These are phyloP conservation scores for Solioccasus polychromus DNA, from an alignment of 768 basidiomycete genomes.

Conservation along the genomic window DNA sequence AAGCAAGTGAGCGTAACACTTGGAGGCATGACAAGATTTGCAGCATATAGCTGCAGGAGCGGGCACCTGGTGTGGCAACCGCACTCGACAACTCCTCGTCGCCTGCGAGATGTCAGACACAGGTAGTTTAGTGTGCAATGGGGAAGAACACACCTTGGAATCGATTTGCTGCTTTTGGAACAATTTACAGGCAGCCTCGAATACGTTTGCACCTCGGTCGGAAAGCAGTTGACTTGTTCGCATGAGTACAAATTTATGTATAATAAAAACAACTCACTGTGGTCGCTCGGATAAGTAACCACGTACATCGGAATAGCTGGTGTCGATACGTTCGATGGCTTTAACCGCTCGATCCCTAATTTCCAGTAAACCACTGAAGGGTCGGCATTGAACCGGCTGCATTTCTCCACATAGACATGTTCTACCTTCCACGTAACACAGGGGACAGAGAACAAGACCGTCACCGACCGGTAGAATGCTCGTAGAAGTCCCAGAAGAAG, in stretches of 20 bases:
- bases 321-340: conserved; percentile 22
- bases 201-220: conserved; percentile 25
- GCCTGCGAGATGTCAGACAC: conserved; percentile 8
- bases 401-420: conserved; percentile 63
- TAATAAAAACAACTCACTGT: conserved; percentile 17
- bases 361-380: conserved; percentile 44
- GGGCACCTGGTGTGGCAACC: conserved; percentile 16
- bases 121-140: not conserved
- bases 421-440: conserved; percentile 77
- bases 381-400: conserved; percentile 57
- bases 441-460: conserved; percentile 58
- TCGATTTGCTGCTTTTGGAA: conserved; percentile 16
- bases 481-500: conserved; percentile 9
- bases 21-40: conserved; percentile 33
- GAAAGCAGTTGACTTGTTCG: conserved; percentile 23
- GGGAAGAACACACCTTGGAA: conserved; percentile 11
- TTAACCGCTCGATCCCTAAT: conserved; percentile 40
- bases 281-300: conserved; percentile 17
- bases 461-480: conserved; percentile 33
- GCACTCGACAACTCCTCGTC: conserved; percentile 21
- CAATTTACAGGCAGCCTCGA: conserved; percentile 32
- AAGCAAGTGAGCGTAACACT: conserved; percentile 39
- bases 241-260: conserved; percentile 6
- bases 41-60: conserved; percentile 31
- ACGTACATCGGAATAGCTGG: conserved; percentile 4